phyloP scores from a whole-genome alignment of 129 eudicot species.

The Helianthus tuberosus region DNA sequence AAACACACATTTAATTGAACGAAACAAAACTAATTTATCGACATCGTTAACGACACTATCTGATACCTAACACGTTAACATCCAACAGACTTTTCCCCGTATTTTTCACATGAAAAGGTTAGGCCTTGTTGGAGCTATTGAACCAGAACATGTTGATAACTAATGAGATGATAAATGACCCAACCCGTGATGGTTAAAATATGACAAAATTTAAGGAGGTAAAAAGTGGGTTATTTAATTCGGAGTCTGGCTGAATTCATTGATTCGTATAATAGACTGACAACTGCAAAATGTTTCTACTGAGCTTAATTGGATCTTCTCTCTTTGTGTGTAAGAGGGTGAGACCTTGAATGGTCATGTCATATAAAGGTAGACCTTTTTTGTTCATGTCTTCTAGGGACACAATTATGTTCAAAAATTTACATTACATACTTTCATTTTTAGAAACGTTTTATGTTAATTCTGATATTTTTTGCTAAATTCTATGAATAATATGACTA shows the following conservation, averaged over 20 bases:
- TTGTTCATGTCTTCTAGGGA: constrained; percentile 37
- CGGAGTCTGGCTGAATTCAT: constrained; percentile 34
- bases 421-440: constrained; percentile 25
- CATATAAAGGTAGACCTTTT: constrained; percentile 39
- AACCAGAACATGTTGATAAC: not conserved
- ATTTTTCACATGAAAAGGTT: not conserved
- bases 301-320: constrained; percentile 42
- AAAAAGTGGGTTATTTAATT: constrained; percentile 26
- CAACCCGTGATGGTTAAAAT: constrained; percentile 31
- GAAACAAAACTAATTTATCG: not conserved
- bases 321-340: constrained; percentile 34
- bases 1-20: not conserved
- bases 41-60: not conserved
- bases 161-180: constrained; percentile 1
- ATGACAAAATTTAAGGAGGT: constrained; percentile 39
- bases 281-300: constrained; percentile 43
- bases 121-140: constrained; percentile 1
- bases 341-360: constrained; percentile 45
- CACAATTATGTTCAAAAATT: constrained; percentile 31
- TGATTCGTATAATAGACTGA: constrained; percentile 33
- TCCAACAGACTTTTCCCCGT: not conserved
- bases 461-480: constrained; percentile 7
- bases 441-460: constrained; percentile 24
- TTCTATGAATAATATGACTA: constrained; percentile 9
- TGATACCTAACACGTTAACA: not conserved